phyloP scores from a whole-genome alignment of 768 basidiomycete species.

The Pseudohyphozyma bogoriensis region DNA sequence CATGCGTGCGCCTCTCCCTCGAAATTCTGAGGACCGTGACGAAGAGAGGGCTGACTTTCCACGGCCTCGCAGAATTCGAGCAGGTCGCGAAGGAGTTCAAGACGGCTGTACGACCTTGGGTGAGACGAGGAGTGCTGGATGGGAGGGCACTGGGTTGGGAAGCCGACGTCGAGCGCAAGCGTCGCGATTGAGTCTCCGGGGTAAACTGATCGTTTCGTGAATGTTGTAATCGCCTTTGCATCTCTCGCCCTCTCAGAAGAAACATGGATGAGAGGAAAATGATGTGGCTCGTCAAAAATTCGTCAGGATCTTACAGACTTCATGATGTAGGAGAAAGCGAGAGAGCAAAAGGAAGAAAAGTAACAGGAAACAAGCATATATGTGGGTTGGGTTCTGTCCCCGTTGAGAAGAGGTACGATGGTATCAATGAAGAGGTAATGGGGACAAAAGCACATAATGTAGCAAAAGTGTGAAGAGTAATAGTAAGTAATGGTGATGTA shows the following conservation, averaged over 20 bases:
- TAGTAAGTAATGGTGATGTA: background rate
- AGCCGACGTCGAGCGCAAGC: conserved; percentile 10
- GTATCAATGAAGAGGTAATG: no score
- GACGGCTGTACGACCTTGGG: conserved; percentile 14
- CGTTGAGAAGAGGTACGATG: no score
- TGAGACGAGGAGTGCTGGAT: conserved; percentile 17
- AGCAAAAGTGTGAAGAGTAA: background rate
- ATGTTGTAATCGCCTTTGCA: no score
- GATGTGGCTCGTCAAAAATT: no score
- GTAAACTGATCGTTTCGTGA: no score
- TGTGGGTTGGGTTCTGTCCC: no score
- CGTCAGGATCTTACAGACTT: background rate
- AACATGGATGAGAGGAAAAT: background rate
- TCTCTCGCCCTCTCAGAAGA: background rate
- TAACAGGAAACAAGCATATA: no score
- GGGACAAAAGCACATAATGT: no score
- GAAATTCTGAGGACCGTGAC: background rate
- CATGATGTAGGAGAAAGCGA: no score
- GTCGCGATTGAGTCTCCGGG: background rate
- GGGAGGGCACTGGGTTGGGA: conserved; percentile 23
- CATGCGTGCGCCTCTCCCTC: conserved; percentile 14
- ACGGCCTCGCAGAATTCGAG: conserved; percentile 13
- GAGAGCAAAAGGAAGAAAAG: no score
- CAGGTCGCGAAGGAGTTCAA: conserved; percentile 5
- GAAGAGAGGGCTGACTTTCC: background rate